Evolutionary conservation across 1,284 basidiomycete genomes (phyloP).

Genomic region (Pseudozyma sp.): DNA sequence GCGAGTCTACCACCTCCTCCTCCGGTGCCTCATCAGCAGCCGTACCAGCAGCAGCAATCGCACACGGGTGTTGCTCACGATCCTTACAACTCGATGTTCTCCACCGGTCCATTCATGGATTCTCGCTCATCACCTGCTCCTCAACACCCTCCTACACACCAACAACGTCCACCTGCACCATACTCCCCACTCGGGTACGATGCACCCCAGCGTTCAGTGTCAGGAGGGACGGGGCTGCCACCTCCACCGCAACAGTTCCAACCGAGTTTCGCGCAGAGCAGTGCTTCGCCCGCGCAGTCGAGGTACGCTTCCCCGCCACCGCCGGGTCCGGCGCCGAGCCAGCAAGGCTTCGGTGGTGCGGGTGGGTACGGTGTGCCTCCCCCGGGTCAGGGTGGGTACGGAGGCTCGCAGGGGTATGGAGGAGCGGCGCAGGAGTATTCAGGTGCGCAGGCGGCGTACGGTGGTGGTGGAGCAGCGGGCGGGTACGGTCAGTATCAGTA

Average conservation of each 20-base stretch:
- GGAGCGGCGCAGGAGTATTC: constrained; percentile 10
- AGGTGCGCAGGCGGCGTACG: constrained; percentile 16
- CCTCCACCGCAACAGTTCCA: constrained; percentile 40
- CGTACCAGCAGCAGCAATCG: constrained; percentile 17
- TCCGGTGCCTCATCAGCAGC: constrained; percentile 11
- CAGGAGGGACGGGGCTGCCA: constrained; percentile 9
- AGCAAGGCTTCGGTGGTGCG: constrained; percentile 2
- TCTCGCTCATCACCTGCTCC: constrained; percentile 27
- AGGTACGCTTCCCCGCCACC: constrained; percentile 31
- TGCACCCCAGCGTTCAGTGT: constrained; percentile 4
- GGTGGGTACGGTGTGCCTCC: constrained; percentile 18
- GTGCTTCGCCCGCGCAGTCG: constrained; percentile 15
- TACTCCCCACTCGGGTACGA: constrained; percentile 22
- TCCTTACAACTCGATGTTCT: constrained; percentile 44
- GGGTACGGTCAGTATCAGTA: too few relatives aligned
- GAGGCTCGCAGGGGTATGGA: constrained; percentile 7
- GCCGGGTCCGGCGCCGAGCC: not conserved
- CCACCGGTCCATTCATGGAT: constrained; percentile 37
- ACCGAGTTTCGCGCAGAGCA: constrained; percentile 10
- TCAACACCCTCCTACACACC: constrained; percentile 4
- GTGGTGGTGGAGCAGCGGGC: not conserved
- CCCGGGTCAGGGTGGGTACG: constrained; percentile 19
- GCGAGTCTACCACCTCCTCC: constrained; percentile 12
- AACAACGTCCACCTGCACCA: constrained; percentile 11
- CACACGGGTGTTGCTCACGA: constrained; percentile 10